Percentiles rank a stretch among this genome's conserved stretches.
Evolutionary conservation across 2,329 filamentous ascomycete species (phyloP).

Genomic region (Talaromyces marneffei): DNA sequence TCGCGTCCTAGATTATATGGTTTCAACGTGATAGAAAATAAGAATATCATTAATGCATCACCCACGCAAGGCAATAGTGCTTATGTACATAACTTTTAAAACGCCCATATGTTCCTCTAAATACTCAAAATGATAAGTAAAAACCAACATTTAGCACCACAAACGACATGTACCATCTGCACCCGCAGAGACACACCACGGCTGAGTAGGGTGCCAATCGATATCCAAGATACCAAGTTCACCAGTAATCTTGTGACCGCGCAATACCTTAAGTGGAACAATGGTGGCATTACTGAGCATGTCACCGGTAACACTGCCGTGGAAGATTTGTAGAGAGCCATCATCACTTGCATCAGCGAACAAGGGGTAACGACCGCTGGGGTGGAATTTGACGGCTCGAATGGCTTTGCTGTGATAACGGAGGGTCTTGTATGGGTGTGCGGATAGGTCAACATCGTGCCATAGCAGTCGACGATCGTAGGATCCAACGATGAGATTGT

Average conservation of each 20-base stretch:
- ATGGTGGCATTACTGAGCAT: slow-evolving; percentile 95
- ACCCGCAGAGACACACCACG: slow-evolving; percentile 90
- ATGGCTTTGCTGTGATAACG: slow-evolving; percentile 92
- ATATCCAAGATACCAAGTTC: slow-evolving; percentile 87
- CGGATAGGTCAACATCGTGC: slow-evolving; percentile 92
- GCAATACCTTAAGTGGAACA: slow-evolving; percentile 89
- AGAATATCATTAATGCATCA: slow-evolving; percentile 1
- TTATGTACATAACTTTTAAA: slow-evolving; percentile 15
- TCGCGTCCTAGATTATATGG: background rate
- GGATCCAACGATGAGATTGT: slow-evolving; percentile 88
- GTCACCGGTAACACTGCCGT: slow-evolving; percentile 90
- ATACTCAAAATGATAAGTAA: background rate
- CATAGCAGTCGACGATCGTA: slow-evolving; percentile 92
- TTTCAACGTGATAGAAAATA: background rate
- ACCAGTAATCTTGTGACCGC: slow-evolving; percentile 79
- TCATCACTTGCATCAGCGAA: slow-evolving; percentile 96
- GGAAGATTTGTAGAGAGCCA: slow-evolving; percentile 90
- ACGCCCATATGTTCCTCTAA: slow-evolving; percentile 9
- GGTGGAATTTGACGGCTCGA: slow-evolving; percentile 80
- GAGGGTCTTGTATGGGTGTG: slow-evolving; percentile 90
- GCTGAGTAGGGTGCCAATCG: slow-evolving; percentile 91
- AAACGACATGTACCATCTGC: slow-evolving; percentile 88
- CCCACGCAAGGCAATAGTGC: background rate
- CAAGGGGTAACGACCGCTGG: slow-evolving; percentile 66
- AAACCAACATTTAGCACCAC: slow-evolving; percentile 58